A percentile compares a stretch with the other conserved stretches of the same genome.
Conservation (phyloP, 2,329 filamentous ascomycete genomes). For the Colletotrichum sp. region DNA sequence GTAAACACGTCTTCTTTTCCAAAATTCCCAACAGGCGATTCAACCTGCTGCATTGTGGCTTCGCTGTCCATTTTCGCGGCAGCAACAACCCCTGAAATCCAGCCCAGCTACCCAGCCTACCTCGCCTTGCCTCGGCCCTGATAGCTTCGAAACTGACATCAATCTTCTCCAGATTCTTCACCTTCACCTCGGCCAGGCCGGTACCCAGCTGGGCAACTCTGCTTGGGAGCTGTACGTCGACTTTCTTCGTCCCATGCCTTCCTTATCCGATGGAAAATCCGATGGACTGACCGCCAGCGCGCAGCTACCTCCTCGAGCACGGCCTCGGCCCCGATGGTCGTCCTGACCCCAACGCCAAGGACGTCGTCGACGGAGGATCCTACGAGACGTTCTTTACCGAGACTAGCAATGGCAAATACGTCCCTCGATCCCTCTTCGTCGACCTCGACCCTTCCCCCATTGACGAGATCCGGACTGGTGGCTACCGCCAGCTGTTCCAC, state of each 20-base stretch:
- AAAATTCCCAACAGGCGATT: not conserved
- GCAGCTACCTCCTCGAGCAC: constrained; percentile 75
- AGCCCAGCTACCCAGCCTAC: not conserved
- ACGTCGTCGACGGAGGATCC: constrained; percentile 65
- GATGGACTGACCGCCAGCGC: constrained; percentile 15
- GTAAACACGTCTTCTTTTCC: constrained; percentile 27
- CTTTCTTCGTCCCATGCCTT: not conserved
- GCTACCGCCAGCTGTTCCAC: constrained; percentile 74
- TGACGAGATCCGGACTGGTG: constrained; percentile 74
- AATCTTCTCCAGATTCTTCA: constrained; percentile 58
- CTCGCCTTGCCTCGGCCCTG: not conserved
- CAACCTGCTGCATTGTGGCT: constrained; percentile 1
- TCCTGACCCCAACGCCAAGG: constrained; percentile 64
- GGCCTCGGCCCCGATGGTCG: constrained; percentile 70
- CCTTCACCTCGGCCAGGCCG: constrained; percentile 71
- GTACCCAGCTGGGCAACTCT: constrained; percentile 76
- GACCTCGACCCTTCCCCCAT: constrained; percentile 76
- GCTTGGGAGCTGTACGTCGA: constrained; percentile 75
- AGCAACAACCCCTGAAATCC: constrained; percentile 5
- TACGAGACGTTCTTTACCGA: constrained; percentile 79
- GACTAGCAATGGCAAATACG: constrained; percentile 74
- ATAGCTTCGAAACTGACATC: not conserved
- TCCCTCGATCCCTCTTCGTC: constrained; percentile 74
- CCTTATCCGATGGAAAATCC: constrained; percentile 20
- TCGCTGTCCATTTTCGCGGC: constrained; percentile 6